Evolutionary conservation across 208 protist species (phyloP).

Genomic region (Crithidia sp.): DNA sequence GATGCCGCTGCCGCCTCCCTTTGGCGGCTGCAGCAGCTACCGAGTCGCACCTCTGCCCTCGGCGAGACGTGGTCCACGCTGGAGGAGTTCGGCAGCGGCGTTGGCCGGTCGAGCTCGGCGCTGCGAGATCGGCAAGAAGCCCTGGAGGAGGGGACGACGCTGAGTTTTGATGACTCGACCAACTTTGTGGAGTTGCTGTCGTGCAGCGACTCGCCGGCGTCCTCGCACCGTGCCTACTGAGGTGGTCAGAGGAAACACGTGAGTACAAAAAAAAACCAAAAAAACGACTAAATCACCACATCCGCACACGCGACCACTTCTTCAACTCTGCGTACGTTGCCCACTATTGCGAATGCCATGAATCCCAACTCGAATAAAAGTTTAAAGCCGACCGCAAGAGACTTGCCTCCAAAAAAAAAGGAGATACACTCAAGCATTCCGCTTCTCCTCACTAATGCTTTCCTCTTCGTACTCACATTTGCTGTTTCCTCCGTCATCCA

Average conservation of each 20-base stretch:
- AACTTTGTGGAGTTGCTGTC: conserved; percentile 33
- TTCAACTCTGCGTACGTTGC: too few species aligned
- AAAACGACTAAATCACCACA: too few species aligned
- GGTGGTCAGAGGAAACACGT: background rate
- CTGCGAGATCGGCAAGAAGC: background rate
- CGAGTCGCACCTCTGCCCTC: background rate
- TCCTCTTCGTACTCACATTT: too few species aligned
- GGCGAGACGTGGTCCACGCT: conserved; percentile 22
- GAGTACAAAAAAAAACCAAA: background rate
- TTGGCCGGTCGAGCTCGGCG: background rate
- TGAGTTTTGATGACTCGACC: conserved; percentile 23
- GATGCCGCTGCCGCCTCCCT: background rate
- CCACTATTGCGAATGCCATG: too few species aligned
- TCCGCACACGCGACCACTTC: too few species aligned
- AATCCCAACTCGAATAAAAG: too few species aligned
- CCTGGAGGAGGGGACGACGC: background rate
- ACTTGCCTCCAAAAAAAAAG: too few species aligned
- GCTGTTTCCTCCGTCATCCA: too few species aligned
- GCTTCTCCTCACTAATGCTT: too few species aligned
- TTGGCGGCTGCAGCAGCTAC: conserved; percentile 12
- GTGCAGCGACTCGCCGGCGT: conserved; percentile 20
- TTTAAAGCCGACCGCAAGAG: too few species aligned
- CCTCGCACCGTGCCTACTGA: conserved; percentile 3
- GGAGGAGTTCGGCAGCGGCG: conserved; percentile 28
- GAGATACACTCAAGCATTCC: too few species aligned